Evolutionary conservation across 192 early-diverging fungal species (phyloP), one percentile per base, ranked within the genome.

Genomic region (Mortierella claussenii): DNA sequence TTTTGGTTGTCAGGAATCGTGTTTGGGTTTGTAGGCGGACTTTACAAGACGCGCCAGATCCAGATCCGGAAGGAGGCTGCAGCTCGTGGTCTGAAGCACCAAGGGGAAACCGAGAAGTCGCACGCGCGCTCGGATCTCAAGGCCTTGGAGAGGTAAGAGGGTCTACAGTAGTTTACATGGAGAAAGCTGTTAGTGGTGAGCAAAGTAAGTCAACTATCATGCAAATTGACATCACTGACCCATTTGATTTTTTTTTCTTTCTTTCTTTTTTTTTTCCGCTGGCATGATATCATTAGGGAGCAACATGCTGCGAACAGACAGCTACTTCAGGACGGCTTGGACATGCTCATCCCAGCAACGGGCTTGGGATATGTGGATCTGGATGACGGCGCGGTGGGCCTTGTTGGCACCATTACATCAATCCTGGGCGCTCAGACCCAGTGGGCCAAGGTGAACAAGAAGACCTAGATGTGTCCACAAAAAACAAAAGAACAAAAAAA

Each of bases 341-440:
- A 95, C 74, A 79, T 89, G 46, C 61, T 88, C 36, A 83, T 95
- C 59, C 93, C 93, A 9, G 70, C 85, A n/a, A 75, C 85, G n/a
- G 81, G 79, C 13, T 60, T 93, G 10, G 88, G 85, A 17, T 90
- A 86, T 64, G 46, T 93, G 23, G 44, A 70, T 27, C 30, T 89
- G 18, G 90, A 92, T 65, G 85, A 85, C 58, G 93, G 93, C 28
- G 56, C 83, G 44, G 82, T 93, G 57, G 93, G 92, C 18, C 65
- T 93, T 34, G 82, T 84, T 65, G 93, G 93, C 45, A 81, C 82
- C 34, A 62, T 74, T 11, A 91, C 91, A 6, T 89, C 90, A 2
- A 62, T 93, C 45, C 82, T 94, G 69, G 90, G 89, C 43, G 89
- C 69, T 49, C 68, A 80, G 28, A 65, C 76, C 10, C 87, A 88